Conservation (phyloP, 176 grass and related monocot genomes). For the Miscanthus lutarioriparius region DNA sequence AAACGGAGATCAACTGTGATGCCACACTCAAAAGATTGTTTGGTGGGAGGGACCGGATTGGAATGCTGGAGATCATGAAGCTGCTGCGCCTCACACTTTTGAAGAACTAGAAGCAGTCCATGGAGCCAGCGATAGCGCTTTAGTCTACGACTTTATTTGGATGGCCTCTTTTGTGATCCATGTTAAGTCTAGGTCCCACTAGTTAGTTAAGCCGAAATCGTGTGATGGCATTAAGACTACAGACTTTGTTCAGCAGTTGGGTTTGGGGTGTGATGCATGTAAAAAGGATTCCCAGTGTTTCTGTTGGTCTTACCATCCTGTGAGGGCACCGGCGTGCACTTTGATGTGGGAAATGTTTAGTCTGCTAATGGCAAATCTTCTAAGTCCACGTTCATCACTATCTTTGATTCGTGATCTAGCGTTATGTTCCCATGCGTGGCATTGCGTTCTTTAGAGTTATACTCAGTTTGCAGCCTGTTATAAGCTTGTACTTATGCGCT, state of each 20-base stretch:
- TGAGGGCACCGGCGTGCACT: not conserved
- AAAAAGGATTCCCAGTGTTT: conserved; percentile 31
- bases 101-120: conserved; percentile 51
- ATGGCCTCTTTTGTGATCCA: conserved; percentile 23
- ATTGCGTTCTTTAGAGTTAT: not conserved
- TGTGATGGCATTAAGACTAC: not conserved
- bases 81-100: conserved; percentile 72
- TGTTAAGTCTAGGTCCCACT: conserved; percentile 27
- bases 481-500: not conserved
- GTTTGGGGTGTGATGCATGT: conserved; percentile 34
- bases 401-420: conserved; percentile 5
- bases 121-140: not conserved
- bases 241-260: conserved; percentile 20
- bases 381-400: not conserved
- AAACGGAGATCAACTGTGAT: conserved; percentile 68
- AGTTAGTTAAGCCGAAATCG: conserved; percentile 26
- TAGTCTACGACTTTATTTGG: conserved; percentile 11
- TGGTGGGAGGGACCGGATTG: conserved; percentile 62
- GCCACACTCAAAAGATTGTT: conserved; percentile 76
- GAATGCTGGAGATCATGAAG: conserved; percentile 69
- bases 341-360: conserved; percentile 33
- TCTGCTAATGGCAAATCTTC: conserved; percentile 12
- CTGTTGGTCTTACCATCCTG: not conserved
- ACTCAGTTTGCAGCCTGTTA: not conserved
- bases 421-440: not conserved